These are phyloP conservation scores for Leptosphaerulina australis DNA, from an alignment of 2,329 filamentous ascomycete species.

Conservation along the genomic window DNA sequence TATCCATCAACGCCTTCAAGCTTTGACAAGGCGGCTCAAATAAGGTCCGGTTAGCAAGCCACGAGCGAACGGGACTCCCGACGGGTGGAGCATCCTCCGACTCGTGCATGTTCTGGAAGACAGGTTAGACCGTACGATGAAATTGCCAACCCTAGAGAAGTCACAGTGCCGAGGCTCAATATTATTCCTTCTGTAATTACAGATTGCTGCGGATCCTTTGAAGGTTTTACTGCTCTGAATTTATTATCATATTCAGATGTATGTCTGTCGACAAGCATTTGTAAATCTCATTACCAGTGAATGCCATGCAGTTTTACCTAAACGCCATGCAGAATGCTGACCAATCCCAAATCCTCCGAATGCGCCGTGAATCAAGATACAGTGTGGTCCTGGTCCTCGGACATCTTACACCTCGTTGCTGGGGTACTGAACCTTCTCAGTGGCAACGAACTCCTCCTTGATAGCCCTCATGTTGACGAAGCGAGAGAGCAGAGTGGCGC, in stretches of 20 bases:
- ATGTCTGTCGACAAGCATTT: constrained; percentile 4
- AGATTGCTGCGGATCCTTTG: background rate
- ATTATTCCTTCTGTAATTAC: background rate
- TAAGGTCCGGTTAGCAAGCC: constrained; percentile 16
- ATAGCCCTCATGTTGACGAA: constrained; percentile 63
- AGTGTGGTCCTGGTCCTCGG: background rate
- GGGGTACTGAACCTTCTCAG: constrained; percentile 58
- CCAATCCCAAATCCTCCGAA: background rate
- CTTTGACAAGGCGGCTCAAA: constrained; percentile 14
- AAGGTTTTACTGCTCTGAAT: constrained; percentile 1
- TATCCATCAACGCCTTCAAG: constrained; percentile 2
- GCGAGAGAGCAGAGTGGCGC: constrained; percentile 56
- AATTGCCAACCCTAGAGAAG: constrained; percentile 16
- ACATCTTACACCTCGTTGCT: constrained; percentile 54
- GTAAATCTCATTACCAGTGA: constrained; percentile 7
- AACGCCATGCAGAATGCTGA: constrained; percentile 15
- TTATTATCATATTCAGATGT: background rate
- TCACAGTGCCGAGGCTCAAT: constrained; percentile 5
- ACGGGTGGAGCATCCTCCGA: constrained; percentile 23
- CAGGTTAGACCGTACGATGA: constrained; percentile 18
- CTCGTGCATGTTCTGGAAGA: constrained; percentile 26
- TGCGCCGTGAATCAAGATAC: constrained; percentile 5
- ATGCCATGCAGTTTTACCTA: constrained; percentile 2
- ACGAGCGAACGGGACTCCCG: constrained; percentile 28
- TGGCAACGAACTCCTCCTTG: constrained; percentile 62